Percentiles rank a stretch among this genome's conserved stretches.
phyloP scores from a whole-genome alignment of 2,329 filamentous ascomycete genomes.

The Ophiostoma ips region DNA sequence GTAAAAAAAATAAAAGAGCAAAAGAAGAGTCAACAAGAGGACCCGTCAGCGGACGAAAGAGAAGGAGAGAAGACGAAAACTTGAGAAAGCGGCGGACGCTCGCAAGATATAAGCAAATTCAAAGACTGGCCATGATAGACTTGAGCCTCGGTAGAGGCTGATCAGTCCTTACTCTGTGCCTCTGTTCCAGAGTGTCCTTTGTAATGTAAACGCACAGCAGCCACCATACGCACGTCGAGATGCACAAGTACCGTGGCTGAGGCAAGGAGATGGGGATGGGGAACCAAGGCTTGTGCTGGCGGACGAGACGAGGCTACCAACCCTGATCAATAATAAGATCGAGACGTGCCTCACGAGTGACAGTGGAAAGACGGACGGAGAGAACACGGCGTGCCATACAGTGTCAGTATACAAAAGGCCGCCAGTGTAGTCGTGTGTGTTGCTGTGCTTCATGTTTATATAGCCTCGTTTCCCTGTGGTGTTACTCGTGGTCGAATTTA shows the following conservation, averaged over 20 bases:
- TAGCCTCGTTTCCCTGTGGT: too few relatives aligned
- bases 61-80: slow-evolving; percentile 4
- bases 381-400: slow-evolving; percentile 4
- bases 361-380: neutral
- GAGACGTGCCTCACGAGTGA: slow-evolving; percentile 13
- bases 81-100: neutral
- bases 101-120: slow-evolving; percentile 5
- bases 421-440: too few relatives aligned
- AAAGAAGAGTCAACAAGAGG: slow-evolving; percentile 7
- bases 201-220: too few relatives aligned
- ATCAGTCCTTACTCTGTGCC: too few relatives aligned
- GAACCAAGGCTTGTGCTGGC: neutral
- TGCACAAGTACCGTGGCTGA: neutral
- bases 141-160: too few relatives aligned
- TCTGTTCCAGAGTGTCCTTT: too few relatives aligned
- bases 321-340: slow-evolving; percentile 6
- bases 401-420: too few relatives aligned
- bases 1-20: slow-evolving; percentile 8
- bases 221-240: neutral
- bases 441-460: too few relatives aligned
- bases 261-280: neutral
- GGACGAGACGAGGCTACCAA: slow-evolving; percentile 9
- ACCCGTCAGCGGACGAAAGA: slow-evolving; percentile 8
- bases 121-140: too few relatives aligned
- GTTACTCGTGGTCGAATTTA: too few relatives aligned